phyloP scores from a whole-genome alignment of 306 rosid genomes.

The Prinsepia uniflora region DNA sequence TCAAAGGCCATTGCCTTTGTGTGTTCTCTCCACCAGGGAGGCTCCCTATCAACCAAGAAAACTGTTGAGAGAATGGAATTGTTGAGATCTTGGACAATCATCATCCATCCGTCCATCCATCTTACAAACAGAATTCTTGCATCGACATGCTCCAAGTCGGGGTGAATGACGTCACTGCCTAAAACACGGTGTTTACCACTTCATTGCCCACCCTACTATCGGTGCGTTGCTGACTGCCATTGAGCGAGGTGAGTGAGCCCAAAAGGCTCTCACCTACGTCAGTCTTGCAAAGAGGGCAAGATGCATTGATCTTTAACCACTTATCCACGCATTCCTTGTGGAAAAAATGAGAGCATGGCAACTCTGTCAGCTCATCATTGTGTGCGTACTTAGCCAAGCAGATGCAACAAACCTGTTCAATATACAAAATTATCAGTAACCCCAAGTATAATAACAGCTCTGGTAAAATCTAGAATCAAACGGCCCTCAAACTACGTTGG shows the following conservation, averaged over 20 bases:
- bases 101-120: conserved; percentile 19
- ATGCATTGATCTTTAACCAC: conserved; percentile 89
- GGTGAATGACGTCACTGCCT: background rate
- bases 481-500: background rate
- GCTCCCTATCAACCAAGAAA: conserved; percentile 4
- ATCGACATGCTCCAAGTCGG: background rate
- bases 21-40: background rate
- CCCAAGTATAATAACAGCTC: background rate
- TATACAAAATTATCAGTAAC: conserved; percentile 13
- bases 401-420: conserved; percentile 85
- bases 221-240: conserved; percentile 40
- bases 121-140: conserved; percentile 8
- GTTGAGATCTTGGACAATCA: background rate
- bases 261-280: conserved; percentile 56
- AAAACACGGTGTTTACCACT: conserved; percentile 14
- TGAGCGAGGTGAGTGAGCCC: conserved; percentile 38
- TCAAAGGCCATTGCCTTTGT: background rate
- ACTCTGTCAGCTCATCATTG: conserved; percentile 81
- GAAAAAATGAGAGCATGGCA: conserved; percentile 89
- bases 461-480: background rate
- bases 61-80: background rate
- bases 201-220: conserved; percentile 37
- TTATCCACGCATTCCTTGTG: conserved; percentile 94
- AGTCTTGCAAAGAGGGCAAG: conserved; percentile 89
- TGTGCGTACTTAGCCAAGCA: conserved; percentile 82